Conservation (phyloP, 2,329 filamentous ascomycete genomes). For the Aureobasidium leucospermi region DNA sequence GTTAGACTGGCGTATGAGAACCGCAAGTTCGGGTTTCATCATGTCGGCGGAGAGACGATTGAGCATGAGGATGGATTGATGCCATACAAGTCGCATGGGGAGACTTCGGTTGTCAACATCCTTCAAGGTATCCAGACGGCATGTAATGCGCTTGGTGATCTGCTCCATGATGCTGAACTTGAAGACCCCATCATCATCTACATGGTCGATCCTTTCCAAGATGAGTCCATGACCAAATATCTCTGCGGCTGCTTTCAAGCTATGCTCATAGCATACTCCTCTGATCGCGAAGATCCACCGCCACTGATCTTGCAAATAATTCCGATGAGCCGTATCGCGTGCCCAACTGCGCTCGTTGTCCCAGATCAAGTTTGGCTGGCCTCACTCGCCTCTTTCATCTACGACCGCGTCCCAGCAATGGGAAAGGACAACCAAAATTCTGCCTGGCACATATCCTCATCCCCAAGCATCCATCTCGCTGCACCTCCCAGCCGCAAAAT, state of each 20-base stretch:
- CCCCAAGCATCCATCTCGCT: conserved; percentile 67
- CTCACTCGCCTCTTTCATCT: conserved; percentile 64
- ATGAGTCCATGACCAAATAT: conserved; percentile 53
- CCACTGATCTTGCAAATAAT: conserved; percentile 74
- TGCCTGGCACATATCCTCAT: conserved; percentile 45
- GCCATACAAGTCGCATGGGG: conserved; percentile 2
- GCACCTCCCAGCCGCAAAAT: conserved; percentile 62
- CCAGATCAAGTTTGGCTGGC: conserved; percentile 53
- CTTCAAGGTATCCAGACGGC: conserved; percentile 5
- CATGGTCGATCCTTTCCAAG: conserved; percentile 62
- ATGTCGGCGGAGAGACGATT: conserved; percentile 31
- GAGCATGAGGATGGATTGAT: conserved; percentile 5
- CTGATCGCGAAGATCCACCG: conserved; percentile 17
- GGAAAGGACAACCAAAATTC: conserved; percentile 22
- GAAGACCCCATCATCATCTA: conserved; percentile 63
- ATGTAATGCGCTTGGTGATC: conserved; percentile 3
- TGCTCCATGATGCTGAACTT: background rate
- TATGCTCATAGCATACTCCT: conserved; percentile 58
- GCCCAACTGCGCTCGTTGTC: conserved; percentile 55
- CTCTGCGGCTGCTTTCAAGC: conserved; percentile 67
- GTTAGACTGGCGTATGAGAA: conserved; percentile 66
- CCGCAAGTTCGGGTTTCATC: conserved; percentile 62
- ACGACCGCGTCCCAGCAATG: conserved; percentile 59
- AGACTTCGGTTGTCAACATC: background rate
- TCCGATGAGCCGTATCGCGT: conserved; percentile 60